Evolutionary conservation across 2,329 filamentous ascomycete genomes (phyloP).

Genomic region (Blumeria graminis): DNA sequence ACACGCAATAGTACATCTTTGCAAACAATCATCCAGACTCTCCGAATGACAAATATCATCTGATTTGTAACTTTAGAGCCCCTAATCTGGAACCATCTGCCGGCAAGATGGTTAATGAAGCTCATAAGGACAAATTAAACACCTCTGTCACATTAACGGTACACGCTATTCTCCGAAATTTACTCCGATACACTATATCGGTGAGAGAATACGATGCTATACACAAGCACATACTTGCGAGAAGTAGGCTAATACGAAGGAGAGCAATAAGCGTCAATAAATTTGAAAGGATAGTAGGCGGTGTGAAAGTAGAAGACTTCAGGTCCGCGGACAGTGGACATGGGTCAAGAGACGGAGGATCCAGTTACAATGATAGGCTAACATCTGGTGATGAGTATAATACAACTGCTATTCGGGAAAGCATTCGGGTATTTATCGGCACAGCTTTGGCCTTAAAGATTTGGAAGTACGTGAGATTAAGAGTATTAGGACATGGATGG

Average conservation of each 20-base stretch:
- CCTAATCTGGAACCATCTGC: no score
- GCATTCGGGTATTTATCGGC: constrained; percentile 42
- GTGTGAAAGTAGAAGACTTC: constrained; percentile 7
- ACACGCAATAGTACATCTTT: no score
- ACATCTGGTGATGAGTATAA: constrained; percentile 36
- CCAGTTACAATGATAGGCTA: no score
- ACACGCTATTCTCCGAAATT: constrained; percentile 61
- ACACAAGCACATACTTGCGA: constrained; percentile 61
- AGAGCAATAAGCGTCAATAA: constrained; percentile 29
- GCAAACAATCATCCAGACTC: no score
- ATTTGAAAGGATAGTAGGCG: constrained; percentile 21
- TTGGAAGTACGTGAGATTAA: constrained; percentile 27
- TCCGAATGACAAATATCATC: no score
- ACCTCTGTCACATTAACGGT: constrained; percentile 16
- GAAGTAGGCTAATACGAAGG: constrained; percentile 32
- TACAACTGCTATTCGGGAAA: constrained; percentile 43
- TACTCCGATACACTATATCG: constrained; percentile 65
- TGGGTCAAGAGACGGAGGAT: constrained; percentile 7
- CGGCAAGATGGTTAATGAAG: not conserved
- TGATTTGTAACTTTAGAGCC: no score
- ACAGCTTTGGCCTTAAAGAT: constrained; percentile 39
- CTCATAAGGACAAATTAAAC: not conserved
- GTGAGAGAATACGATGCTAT: constrained; percentile 67
- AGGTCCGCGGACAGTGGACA: not conserved
- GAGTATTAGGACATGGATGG: constrained; percentile 18